phyloP scores from a whole-genome alignment of 805 yeast genomes.

The Wickerhamomyces rabaulensis region DNA sequence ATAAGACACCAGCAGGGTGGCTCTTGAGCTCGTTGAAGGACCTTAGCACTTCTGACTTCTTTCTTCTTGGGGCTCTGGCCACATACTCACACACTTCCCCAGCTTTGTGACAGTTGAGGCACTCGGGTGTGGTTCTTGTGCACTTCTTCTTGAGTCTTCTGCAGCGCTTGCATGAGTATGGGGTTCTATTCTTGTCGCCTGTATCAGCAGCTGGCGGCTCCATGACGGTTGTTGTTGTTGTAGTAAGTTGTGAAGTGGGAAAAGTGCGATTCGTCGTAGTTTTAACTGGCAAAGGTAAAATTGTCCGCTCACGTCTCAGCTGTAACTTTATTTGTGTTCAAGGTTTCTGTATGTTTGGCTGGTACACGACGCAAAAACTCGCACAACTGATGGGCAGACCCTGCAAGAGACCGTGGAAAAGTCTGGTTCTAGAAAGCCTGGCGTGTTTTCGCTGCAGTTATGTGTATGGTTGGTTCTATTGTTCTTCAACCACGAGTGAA shows the following conservation, averaged over 20 bases:
- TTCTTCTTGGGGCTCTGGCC: slow-evolving; percentile 38
- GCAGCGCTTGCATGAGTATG: slow-evolving; percentile 42
- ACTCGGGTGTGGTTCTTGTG: slow-evolving; percentile 37
- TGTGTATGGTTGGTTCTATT: no score
- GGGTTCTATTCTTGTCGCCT: slow-evolving; percentile 6
- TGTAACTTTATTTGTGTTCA: not conserved
- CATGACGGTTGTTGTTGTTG: not conserved
- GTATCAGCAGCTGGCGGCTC: not conserved
- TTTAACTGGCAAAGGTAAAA: not conserved
- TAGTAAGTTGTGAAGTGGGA: not conserved
- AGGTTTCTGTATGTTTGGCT: not conserved
- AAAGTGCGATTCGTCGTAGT: slow-evolving; percentile 1
- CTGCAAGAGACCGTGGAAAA: no score
- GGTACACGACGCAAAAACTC: not conserved
- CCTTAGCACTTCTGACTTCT: slow-evolving; percentile 24
- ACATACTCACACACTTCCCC: slow-evolving; percentile 37
- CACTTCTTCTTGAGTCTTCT: slow-evolving; percentile 46
- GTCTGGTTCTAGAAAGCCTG: no score
- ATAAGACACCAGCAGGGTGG: not conserved
- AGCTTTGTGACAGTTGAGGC: slow-evolving; percentile 37
- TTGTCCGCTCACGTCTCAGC: not conserved
- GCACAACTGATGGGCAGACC: no score
- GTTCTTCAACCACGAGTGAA: no score
- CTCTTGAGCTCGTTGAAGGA: slow-evolving; percentile 20
- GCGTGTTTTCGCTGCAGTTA: no score